These are phyloP conservation scores for Talaromyces amestolkiae DNA, from an alignment of 2,329 filamentous ascomycete species.

Conservation along the genomic window DNA sequence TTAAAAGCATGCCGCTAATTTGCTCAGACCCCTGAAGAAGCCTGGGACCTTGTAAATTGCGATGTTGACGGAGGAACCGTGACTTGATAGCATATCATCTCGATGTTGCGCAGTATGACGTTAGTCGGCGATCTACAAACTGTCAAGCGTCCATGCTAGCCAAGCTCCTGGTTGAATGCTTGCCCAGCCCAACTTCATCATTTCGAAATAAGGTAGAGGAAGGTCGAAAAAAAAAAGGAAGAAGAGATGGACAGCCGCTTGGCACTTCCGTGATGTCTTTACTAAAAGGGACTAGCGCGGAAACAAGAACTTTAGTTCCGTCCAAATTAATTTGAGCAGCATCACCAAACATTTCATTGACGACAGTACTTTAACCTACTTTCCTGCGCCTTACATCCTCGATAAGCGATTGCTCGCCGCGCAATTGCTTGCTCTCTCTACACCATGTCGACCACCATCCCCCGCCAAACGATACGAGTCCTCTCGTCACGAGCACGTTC, in stretches of 20 bases:
- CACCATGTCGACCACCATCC: slow-evolving; percentile 50
- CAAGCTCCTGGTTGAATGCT: neutral
- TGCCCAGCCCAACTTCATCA: neutral
- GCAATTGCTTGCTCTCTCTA: neutral
- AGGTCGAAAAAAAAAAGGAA: neutral
- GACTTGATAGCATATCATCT: neutral
- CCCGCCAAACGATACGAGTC: slow-evolving; percentile 41
- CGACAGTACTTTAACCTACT: neutral
- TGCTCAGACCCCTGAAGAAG: neutral
- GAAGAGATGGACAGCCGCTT: neutral
- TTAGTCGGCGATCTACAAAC: neutral
- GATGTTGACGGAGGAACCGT: neutral
- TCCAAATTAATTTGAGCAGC: neutral
- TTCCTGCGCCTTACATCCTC: neutral
- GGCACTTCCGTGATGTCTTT: slow-evolving; percentile 1
- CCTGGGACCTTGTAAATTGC: neutral
- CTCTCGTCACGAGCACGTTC: slow-evolving; percentile 32
- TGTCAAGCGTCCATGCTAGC: neutral
- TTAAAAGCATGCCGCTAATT: neutral
- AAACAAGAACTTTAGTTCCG: slow-evolving; percentile 15
- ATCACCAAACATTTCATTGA: neutral
- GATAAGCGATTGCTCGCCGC: neutral
- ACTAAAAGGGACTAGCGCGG: slow-evolving; percentile 11
- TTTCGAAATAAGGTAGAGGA: neutral
- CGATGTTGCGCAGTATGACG: neutral